phyloP scores from a whole-genome alignment of 1,284 basidiomycete genomes.

The Heterobasidion annosum region DNA sequence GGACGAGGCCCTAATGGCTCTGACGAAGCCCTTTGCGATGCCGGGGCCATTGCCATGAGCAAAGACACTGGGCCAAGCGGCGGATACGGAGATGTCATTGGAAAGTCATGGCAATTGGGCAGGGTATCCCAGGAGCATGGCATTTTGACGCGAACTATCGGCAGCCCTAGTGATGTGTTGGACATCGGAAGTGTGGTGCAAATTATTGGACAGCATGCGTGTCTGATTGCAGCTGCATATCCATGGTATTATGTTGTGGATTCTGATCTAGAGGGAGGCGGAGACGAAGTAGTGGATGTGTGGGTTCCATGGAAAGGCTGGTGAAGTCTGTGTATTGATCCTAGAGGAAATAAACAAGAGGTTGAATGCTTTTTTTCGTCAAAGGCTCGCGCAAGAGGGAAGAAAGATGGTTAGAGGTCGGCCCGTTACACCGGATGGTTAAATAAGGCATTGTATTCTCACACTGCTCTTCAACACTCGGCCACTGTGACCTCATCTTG shows the following conservation, averaged over 20 bases:
- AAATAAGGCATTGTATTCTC: background rate
- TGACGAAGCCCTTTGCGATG: slow-evolving; percentile 76
- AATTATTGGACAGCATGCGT: slow-evolving; percentile 72
- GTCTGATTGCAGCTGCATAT: slow-evolving; percentile 67
- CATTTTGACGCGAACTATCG: slow-evolving; percentile 38
- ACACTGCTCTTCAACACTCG: background rate
- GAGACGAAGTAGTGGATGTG: slow-evolving; percentile 62
- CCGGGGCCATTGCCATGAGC: slow-evolving; percentile 77
- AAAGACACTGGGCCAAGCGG: slow-evolving; percentile 73
- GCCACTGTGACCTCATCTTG: background rate
- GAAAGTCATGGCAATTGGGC: slow-evolving; percentile 62
- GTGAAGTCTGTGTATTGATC: slow-evolving; percentile 26
- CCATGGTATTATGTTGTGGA: slow-evolving; percentile 83
- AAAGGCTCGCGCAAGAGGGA: too few species aligned
- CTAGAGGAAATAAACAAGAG: background rate
- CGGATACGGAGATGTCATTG: slow-evolving; percentile 66
- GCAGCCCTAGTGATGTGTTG: slow-evolving; percentile 16
- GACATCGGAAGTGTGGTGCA: slow-evolving; percentile 48
- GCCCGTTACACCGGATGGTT: too few species aligned
- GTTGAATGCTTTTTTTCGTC: too few species aligned
- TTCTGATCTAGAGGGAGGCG: slow-evolving; percentile 32
- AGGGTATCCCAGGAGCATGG: slow-evolving; percentile 82
- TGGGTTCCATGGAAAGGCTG: slow-evolving; percentile 92
- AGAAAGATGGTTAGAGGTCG: too few species aligned
- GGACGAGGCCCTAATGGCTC: slow-evolving; percentile 47